Conservation (phyloP, 768 basidiomycete genomes). For the Termitomyces sp. region DNA sequence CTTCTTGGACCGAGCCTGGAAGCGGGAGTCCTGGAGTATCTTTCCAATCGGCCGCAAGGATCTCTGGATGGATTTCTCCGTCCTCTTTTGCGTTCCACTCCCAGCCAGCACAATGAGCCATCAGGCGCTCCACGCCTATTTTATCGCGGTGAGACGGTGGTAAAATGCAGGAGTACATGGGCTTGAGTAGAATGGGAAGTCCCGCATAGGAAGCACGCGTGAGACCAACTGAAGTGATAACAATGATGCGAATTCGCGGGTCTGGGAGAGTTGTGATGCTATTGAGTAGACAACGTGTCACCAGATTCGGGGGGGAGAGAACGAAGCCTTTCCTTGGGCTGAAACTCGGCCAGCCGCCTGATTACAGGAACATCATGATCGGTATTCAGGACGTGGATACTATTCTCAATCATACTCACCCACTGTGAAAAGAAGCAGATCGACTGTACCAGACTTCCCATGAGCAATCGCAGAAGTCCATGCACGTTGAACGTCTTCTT, state of each 20-base stretch:
- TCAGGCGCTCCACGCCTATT: constrained; percentile 45
- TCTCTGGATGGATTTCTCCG: constrained; percentile 20
- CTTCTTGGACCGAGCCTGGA: neutral
- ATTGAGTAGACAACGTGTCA: constrained; percentile 51
- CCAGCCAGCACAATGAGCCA: constrained; percentile 44
- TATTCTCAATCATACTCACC: constrained; percentile 27
- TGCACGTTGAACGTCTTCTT: constrained; percentile 42
- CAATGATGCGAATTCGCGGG: constrained; percentile 38
- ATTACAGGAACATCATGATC: neutral
- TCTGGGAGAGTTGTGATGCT: constrained; percentile 47
- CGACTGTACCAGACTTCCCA: constrained; percentile 27
- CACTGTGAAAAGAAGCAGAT: constrained; percentile 55
- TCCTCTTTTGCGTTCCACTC: constrained; percentile 34
- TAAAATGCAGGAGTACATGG: constrained; percentile 42
- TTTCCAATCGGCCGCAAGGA: neutral
- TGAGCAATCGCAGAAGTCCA: constrained; percentile 41
- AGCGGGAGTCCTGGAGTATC: neutral
- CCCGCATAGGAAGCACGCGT: constrained; percentile 34
- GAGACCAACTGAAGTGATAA: constrained; percentile 46
- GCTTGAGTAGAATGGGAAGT: constrained; percentile 43
- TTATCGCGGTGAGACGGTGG: constrained; percentile 52
- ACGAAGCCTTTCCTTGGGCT: constrained; percentile 38
- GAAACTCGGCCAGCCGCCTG: constrained; percentile 46
- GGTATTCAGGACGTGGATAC: neutral
- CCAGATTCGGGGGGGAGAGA: constrained; percentile 47